Percentiles rank a stretch among this genome's conserved stretches.
Evolutionary conservation across 306 rosid species (phyloP).

Genomic region (Castanopsis chinensis): DNA sequence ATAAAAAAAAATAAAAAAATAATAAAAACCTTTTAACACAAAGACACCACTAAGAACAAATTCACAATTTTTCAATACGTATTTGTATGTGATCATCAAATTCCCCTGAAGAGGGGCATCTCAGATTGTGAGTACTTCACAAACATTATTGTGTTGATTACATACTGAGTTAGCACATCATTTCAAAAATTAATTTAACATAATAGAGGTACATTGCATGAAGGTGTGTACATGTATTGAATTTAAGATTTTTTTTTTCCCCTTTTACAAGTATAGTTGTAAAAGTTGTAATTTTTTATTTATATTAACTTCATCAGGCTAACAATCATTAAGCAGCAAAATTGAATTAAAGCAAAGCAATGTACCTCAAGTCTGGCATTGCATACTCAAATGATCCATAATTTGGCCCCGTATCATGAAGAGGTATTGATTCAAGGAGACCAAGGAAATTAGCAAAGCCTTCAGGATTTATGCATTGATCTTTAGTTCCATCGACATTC

Average conservation of each 20-base stretch:
- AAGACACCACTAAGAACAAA: too few relatives aligned
- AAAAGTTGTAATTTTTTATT: neutral
- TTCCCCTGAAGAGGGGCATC: neutral
- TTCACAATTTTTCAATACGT: neutral
- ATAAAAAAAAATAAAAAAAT: neutral
- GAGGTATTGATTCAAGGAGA: conserved; percentile 88
- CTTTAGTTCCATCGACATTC: conserved; percentile 45
- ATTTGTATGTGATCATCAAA: neutral
- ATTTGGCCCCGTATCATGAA: conserved; percentile 58
- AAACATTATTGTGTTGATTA: neutral
- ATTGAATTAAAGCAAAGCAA: conserved; percentile 16
- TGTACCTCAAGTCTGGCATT: conserved; percentile 69
- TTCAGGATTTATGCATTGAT: conserved; percentile 81
- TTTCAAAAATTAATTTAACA: neutral
- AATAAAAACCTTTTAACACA: neutral
- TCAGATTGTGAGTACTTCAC: neutral
- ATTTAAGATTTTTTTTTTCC: neutral
- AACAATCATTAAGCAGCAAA: conserved; percentile 7
- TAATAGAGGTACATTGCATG: neutral
- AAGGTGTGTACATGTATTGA: neutral
- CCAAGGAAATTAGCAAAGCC: conserved; percentile 79
- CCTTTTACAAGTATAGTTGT: neutral
- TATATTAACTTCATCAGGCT: conserved; percentile 12
- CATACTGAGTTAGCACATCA: neutral
- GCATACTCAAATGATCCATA: conserved; percentile 67